Conservation (phyloP, 495 filamentous ascomycete genomes). For the Neurospora tetraspora region DNA sequence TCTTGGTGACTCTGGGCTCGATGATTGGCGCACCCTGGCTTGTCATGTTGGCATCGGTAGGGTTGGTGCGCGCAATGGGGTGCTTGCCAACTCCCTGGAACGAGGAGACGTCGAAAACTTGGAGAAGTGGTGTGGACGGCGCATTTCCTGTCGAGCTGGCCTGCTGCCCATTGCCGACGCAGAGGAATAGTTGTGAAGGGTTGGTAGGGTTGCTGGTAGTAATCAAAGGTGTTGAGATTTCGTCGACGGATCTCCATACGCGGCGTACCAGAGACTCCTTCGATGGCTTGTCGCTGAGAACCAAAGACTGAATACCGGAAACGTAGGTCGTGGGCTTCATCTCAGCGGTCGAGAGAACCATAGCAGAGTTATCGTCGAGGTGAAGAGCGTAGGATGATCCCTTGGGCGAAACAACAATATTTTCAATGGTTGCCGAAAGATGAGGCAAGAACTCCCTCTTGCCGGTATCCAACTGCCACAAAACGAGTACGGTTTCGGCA, state of each 20-base stretch:
- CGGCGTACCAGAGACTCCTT: conserved; percentile 33
- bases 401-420: conserved; percentile 66
- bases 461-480: conserved; percentile 92
- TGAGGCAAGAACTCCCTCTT: conserved; percentile 76
- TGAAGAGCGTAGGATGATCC: conserved; percentile 74
- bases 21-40: conserved; percentile 56
- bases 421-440: conserved; percentile 71
- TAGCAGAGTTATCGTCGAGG: conserved; percentile 80
- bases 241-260: conserved; percentile 24
- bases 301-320: conserved; percentile 65
- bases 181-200: conserved; percentile 33
- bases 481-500: conserved; percentile 74
- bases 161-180: conserved; percentile 38
- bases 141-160: conserved; percentile 26
- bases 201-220: conserved; percentile 27
- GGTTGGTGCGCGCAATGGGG: conserved; percentile 77
- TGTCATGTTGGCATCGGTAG: conserved; percentile 65
- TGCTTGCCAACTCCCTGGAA: conserved; percentile 70
- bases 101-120: conserved; percentile 72
- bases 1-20: conserved; percentile 62
- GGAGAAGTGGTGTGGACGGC: conserved; percentile 41
- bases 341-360: conserved; percentile 83
- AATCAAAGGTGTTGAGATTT: conserved; percentile 22
- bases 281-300: conserved; percentile 26
- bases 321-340: conserved; percentile 69